Conservation (phyloP, 176 grass and related monocot species). For the Cymbopogon citratus region DNA sequence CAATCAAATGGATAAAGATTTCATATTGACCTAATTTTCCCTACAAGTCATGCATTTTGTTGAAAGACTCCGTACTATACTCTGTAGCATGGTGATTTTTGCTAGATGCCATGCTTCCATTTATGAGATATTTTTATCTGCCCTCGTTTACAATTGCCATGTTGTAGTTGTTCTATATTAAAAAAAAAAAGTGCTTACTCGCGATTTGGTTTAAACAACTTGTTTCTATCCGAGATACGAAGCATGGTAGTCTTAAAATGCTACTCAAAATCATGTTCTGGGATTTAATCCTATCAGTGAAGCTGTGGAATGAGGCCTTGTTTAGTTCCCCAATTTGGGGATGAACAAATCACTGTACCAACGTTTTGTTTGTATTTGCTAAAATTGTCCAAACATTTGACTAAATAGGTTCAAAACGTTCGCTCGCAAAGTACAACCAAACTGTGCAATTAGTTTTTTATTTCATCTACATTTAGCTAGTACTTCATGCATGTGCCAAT, state of each 20-base stretch:
- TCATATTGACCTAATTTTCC: background rate
- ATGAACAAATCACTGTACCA: no score
- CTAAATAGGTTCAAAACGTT: no score
- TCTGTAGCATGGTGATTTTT: background rate
- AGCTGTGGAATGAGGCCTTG: conserved; percentile 25
- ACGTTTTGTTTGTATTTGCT: no score
- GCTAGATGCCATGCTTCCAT: background rate
- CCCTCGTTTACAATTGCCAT: background rate
- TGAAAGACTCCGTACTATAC: background rate
- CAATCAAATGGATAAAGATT: background rate
- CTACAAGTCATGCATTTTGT: background rate
- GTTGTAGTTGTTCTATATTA: background rate
- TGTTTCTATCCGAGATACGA: background rate
- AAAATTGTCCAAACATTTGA: no score
- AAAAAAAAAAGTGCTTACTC: background rate
- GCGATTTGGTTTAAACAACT: background rate
- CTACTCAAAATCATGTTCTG: background rate
- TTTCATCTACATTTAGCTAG: no score
- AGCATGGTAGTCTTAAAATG: background rate
- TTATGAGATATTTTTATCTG: background rate
- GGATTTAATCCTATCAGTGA: conserved; percentile 24
- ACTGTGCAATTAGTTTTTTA: no score
- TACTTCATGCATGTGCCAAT: no score
- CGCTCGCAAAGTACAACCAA: no score
- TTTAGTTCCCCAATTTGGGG: no score